phyloP scores from a whole-genome alignment of 257 asterid species.

The Nicotiana undulata region DNA sequence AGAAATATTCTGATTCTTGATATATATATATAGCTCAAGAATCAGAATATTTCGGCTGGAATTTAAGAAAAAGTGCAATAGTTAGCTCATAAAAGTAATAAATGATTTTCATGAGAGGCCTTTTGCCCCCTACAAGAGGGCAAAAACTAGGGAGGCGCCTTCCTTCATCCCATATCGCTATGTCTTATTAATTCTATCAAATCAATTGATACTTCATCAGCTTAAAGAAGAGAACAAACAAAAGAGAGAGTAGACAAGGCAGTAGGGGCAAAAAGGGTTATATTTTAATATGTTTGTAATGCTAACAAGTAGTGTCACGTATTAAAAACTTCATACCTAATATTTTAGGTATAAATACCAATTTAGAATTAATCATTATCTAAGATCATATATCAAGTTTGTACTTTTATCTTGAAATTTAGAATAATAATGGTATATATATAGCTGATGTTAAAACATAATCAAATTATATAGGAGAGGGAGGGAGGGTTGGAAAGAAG shows the following conservation, averaged over 20 bases:
- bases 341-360: neutral
- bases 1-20: too few species aligned
- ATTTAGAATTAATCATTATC: neutral
- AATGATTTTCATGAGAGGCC: neutral
- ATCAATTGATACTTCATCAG: too few species aligned
- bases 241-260: neutral
- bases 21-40: too few species aligned
- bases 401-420: too few species aligned
- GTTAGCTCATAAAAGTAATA: neutral
- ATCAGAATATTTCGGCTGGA: neutral
- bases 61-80: neutral
- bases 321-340: neutral
- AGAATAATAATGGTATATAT: too few species aligned
- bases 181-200: neutral
- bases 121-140: neutral
- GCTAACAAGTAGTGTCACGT: neutral
- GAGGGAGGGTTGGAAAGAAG: too few species aligned
- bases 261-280: neutral
- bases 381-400: neutral
- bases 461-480: too few species aligned
- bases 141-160: slow-evolving; percentile 9
- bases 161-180: neutral
- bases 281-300: neutral
- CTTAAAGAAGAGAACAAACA: neutral
- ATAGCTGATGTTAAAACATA: too few species aligned